Evolutionary conservation across 495 filamentous ascomycete species (phyloP).

Genomic region (Penicillium parvum): DNA sequence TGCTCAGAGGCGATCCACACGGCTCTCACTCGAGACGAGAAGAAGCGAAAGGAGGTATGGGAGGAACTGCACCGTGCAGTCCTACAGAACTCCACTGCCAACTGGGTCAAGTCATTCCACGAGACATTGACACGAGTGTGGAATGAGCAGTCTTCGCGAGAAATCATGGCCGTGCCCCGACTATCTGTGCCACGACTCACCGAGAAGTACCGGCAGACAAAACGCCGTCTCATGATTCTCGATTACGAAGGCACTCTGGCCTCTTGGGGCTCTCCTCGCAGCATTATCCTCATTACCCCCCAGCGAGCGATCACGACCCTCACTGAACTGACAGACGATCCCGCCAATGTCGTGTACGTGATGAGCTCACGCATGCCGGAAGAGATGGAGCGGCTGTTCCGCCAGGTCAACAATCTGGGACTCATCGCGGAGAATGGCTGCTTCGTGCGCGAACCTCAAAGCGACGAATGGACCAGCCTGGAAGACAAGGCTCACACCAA

Average conservation of each 20-base stretch:
- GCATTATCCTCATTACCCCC: constrained; percentile 76
- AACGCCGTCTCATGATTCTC: constrained; percentile 74
- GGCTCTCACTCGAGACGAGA: constrained; percentile 69
- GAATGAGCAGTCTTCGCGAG: constrained; percentile 75
- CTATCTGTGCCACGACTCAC: constrained; percentile 61
- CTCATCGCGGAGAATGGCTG: constrained; percentile 92
- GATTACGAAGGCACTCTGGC: constrained; percentile 92
- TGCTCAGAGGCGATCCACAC: constrained; percentile 77
- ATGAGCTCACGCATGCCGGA: constrained; percentile 84
- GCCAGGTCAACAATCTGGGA: constrained; percentile 69
- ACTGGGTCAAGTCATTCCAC: constrained; percentile 75
- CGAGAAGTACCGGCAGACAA: constrained; percentile 57
- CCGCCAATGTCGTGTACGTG: constrained; percentile 81
- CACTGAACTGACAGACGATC: constrained; percentile 71
- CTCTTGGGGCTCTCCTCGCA: constrained; percentile 71
- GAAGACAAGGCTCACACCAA: constrained; percentile 61
- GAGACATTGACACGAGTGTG: constrained; percentile 65
- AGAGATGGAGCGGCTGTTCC: constrained; percentile 82
- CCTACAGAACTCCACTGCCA: constrained; percentile 70
- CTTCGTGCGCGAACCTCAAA: constrained; percentile 70
- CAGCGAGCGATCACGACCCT: constrained; percentile 77
- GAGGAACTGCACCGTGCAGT: constrained; percentile 67
- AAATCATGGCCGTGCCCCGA: constrained; percentile 78
- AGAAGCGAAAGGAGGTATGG: constrained; percentile 73
- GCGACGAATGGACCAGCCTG: constrained; percentile 66